These are phyloP conservation scores for Ajuga reptans DNA, from an alignment of 305 asterid genomes.

Conservation along the genomic window DNA sequence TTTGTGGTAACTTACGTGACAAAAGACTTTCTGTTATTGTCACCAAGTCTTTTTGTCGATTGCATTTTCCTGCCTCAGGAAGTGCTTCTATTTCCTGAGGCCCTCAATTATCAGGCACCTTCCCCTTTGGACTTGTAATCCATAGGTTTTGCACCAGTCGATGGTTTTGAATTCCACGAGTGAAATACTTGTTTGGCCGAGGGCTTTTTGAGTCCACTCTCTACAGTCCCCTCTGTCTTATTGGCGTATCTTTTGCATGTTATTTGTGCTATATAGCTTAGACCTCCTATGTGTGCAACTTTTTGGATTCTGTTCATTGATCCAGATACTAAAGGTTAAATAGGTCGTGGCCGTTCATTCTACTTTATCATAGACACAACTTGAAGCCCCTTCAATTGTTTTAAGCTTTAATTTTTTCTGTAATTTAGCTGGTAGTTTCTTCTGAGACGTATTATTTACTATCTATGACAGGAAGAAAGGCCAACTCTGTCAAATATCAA, in stretches of 20 bases:
- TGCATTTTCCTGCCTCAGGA: background rate
- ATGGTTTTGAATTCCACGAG: background rate
- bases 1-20: background rate
- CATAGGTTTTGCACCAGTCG: background rate
- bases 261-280: background rate
- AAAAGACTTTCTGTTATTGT: background rate
- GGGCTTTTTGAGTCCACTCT: background rate
- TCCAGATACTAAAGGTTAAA: background rate
- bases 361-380: background rate
- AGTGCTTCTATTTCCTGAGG: background rate
- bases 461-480: slow-evolving; percentile 49
- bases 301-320: background rate
- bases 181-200: too few species aligned
- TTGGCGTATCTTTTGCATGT: background rate
- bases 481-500: slow-evolving; percentile 67
- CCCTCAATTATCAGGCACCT: background rate
- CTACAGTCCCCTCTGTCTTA: background rate
- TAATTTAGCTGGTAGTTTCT: slow-evolving; percentile 8
- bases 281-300: background rate
- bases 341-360: background rate
- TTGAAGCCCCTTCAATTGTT: background rate
- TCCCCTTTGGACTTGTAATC: background rate
- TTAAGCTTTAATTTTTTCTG: background rate
- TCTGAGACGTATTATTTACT: slow-evolving; percentile 9
- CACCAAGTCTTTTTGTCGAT: background rate